These are phyloP conservation scores for Citrullus amarus DNA, from an alignment of 306 rosid genomes.

Conservation along the genomic window DNA sequence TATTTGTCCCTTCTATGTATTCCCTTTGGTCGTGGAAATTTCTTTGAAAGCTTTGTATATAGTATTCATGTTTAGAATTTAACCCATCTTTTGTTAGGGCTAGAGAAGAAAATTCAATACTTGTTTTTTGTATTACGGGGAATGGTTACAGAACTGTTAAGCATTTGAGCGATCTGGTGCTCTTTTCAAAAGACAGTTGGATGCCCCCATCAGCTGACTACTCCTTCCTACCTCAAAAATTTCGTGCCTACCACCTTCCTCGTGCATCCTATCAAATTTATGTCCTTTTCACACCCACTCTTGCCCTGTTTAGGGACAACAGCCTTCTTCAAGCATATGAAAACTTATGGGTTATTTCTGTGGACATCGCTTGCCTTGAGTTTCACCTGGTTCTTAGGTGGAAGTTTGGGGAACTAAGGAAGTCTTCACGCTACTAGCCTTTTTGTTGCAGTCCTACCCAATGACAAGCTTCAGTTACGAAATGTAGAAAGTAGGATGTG, in stretches of 20 bases:
- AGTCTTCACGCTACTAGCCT: neutral
- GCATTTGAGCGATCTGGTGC: neutral
- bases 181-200: neutral
- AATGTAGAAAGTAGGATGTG: neutral
- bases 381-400: neutral
- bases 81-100: neutral
- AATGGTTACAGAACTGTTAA: neutral
- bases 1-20: neutral
- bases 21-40: neutral
- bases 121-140: neutral
- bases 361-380: neutral
- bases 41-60: neutral
- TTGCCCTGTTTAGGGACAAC: neutral
- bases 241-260: neutral
- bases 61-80: neutral
- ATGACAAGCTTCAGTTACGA: neutral
- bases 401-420: neutral
- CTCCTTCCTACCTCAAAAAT: neutral
- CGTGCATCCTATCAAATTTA: neutral
- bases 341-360: neutral
- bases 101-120: neutral
- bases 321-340: neutral
- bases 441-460: too few species aligned
- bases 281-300: neutral
- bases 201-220: neutral